These are phyloP conservation scores for Gracilaria vermiculophylla DNA, from an alignment of 23 red algal genomes.

Conservation along the genomic window DNA sequence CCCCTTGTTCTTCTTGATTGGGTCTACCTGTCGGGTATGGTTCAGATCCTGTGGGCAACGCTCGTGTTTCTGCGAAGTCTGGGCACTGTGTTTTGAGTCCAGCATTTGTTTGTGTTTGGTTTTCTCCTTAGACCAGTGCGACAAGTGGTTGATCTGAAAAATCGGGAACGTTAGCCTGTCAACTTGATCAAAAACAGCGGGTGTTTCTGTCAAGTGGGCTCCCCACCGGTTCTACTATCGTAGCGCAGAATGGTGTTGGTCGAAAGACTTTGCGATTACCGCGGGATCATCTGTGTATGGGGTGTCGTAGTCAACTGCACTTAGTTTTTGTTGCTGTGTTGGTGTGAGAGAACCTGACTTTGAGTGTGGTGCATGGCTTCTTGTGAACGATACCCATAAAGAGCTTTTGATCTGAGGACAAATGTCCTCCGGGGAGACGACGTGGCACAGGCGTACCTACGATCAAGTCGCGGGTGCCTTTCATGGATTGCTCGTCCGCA, in stretches of 20 bases:
- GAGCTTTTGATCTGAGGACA: constrained; percentile 1
- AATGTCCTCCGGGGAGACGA: neutral
- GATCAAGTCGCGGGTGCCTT: neutral
- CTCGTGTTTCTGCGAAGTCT: too few species aligned
- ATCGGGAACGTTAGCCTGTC: neutral
- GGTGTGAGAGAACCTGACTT: too few species aligned
- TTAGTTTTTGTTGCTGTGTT: too few species aligned
- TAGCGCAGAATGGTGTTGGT: neutral
- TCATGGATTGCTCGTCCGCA: neutral
- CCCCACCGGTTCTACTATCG: neutral
- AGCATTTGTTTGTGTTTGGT: too few species aligned
- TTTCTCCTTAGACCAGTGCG: too few species aligned
- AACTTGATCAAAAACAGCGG: neutral
- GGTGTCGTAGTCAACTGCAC: neutral
- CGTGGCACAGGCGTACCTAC: neutral
- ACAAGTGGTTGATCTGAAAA: too few species aligned
- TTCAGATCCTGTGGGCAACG: neutral
- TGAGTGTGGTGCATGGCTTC: too few species aligned
- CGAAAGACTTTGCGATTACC: neutral
- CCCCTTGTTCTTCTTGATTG: neutral
- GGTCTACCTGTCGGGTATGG: too few species aligned
- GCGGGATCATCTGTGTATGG: neutral
- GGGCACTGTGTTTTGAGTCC: too few species aligned
- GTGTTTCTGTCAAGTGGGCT: neutral
- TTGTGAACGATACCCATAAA: too few species aligned